These are phyloP conservation scores for Albophoma yamanashiensis DNA, from an alignment of 2,329 filamentous ascomycete species.

Conservation along the genomic window DNA sequence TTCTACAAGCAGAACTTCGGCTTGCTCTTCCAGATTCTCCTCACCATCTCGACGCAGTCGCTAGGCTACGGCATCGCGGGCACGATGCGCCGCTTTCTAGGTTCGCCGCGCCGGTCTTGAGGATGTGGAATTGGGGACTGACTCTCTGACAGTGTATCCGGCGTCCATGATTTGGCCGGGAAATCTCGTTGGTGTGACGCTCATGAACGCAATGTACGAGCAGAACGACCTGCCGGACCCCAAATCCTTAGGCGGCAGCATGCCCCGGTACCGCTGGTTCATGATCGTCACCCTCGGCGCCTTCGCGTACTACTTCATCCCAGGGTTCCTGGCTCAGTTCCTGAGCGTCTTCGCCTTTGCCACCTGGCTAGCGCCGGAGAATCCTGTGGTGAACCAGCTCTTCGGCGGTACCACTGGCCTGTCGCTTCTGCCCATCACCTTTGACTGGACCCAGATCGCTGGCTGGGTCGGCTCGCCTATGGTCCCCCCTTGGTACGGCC, in stretches of 20 bases:
- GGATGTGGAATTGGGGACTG: background rate
- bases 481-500: conserved; percentile 53
- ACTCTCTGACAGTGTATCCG: conserved; percentile 37
- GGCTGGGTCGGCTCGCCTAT: conserved; percentile 59
- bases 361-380: conserved; percentile 63
- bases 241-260: conserved; percentile 48
- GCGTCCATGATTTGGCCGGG: conserved; percentile 68
- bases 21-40: conserved; percentile 52
- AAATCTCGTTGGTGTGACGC: conserved; percentile 53
- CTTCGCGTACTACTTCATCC: conserved; percentile 59
- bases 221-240: conserved; percentile 36
- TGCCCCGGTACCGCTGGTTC: conserved; percentile 58
- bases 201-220: conserved; percentile 68
- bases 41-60: conserved; percentile 59
- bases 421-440: conserved; percentile 59
- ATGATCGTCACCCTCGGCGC: conserved; percentile 42
- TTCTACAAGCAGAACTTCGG: conserved; percentile 65
- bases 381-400: conserved; percentile 57
- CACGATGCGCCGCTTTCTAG: conserved; percentile 53
- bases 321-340: conserved; percentile 58
- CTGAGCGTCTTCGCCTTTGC: conserved; percentile 60
- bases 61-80: conserved; percentile 60
- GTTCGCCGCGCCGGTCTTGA: conserved; percentile 19
- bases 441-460: conserved; percentile 66
- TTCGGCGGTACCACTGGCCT: conserved; percentile 61